Evolutionary conservation across 2,329 filamentous ascomycete species (phyloP).

Genomic region (Aquanectria penicillioides): DNA sequence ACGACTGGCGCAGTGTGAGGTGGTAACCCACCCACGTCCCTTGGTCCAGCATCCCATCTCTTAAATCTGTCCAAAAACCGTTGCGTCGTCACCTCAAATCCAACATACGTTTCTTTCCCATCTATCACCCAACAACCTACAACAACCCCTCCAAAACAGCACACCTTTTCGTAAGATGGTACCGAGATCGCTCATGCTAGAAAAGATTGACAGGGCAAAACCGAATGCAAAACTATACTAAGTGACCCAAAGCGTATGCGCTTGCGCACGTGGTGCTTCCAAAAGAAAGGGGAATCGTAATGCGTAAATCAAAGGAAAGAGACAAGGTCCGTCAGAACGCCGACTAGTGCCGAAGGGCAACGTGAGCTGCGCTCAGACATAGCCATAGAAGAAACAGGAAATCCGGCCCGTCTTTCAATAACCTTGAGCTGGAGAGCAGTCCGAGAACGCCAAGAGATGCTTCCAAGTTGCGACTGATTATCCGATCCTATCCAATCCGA

Average conservation of each 20-base stretch:
- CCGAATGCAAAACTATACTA: slow-evolving; percentile 12
- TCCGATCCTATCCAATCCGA: slow-evolving; percentile 23
- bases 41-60: background rate
- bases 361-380: background rate
- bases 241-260: slow-evolving; percentile 7
- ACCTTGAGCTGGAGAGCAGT: slow-evolving; percentile 1
- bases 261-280: slow-evolving; percentile 15
- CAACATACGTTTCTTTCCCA: background rate
- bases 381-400: background rate
- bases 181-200: slow-evolving; percentile 9
- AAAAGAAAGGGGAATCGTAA: slow-evolving; percentile 22
- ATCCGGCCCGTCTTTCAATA: background rate
- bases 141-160: background rate
- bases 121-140: background rate
- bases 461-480: slow-evolving; percentile 22
- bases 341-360: slow-evolving; percentile 1
- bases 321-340: slow-evolving; percentile 12
- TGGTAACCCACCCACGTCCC: background rate
- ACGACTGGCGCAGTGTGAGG: background rate
- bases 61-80: background rate
- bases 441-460: slow-evolving; percentile 29
- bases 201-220: slow-evolving; percentile 11
- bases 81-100: background rate
- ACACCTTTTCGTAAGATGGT: background rate
- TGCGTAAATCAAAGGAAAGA: slow-evolving; percentile 7